Percentiles rank a stretch among this genome's conserved stretches.
These are phyloP conservation scores for Cryptococcus sp. DNA, from an alignment of 1,284 basidiomycete genomes.

Conservation along the genomic window DNA sequence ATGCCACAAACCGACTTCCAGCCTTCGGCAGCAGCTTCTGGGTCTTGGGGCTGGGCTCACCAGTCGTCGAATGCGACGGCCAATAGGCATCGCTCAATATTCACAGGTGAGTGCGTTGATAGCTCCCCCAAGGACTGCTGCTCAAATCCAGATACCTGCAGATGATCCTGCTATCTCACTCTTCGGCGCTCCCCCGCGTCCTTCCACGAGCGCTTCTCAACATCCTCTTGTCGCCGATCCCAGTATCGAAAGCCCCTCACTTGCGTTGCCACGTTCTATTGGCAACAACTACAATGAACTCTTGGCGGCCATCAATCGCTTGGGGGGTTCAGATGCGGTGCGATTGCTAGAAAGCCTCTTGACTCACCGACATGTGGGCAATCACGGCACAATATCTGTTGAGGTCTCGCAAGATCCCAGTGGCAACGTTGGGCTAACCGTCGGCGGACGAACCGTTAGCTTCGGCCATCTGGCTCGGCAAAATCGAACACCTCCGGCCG, in stretches of 20 bases:
- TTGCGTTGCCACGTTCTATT: constrained; percentile 57
- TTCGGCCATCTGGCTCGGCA: constrained; percentile 41
- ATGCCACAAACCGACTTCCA: constrained; percentile 9
- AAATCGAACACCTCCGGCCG: constrained; percentile 8
- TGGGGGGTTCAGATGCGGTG: constrained; percentile 77
- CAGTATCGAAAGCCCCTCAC: constrained; percentile 52
- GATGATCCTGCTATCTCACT: constrained; percentile 23
- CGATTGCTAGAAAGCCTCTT: constrained; percentile 79
- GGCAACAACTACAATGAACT: constrained; percentile 62
- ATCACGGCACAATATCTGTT: constrained; percentile 36
- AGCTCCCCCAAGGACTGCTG: background rate
- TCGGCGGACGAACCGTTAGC: constrained; percentile 52
- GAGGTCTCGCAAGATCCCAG: constrained; percentile 35
- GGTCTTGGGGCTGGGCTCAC: constrained; percentile 41
- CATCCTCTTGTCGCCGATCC: constrained; percentile 81
- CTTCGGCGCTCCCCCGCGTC: constrained; percentile 19
- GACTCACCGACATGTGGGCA: constrained; percentile 24
- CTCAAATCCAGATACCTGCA: constrained; percentile 4
- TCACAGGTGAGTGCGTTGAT: constrained; percentile 13
- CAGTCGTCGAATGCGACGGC: background rate
- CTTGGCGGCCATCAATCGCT: constrained; percentile 75
- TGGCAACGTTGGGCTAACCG: constrained; percentile 36
- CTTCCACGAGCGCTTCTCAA: constrained; percentile 55
- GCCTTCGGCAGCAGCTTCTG: constrained; percentile 14
- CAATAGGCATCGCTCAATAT: constrained; percentile 7